Evolutionary conservation across 1,284 basidiomycete genomes (phyloP).

Genomic region (Cryptococcus sp.): DNA sequence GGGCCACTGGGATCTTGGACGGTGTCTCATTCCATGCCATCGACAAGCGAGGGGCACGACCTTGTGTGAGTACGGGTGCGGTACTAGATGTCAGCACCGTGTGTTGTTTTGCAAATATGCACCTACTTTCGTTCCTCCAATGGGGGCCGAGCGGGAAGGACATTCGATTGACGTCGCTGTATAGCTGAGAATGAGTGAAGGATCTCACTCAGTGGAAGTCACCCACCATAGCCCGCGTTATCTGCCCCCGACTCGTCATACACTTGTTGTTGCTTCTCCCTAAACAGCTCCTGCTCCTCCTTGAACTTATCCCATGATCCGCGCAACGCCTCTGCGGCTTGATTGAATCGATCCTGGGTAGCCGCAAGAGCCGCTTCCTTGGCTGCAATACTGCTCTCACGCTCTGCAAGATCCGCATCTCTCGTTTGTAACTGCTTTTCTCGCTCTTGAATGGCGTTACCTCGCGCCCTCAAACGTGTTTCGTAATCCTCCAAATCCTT

Average conservation of each 20-base stretch:
- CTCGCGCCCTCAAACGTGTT: slow-evolving; percentile 16
- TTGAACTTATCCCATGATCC: slow-evolving; percentile 52
- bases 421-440: slow-evolving; percentile 47
- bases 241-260: slow-evolving; percentile 3
- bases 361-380: slow-evolving; percentile 69
- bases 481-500: slow-evolving; percentile 57
- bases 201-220: background rate
- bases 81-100: slow-evolving; percentile 16
- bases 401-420: slow-evolving; percentile 53
- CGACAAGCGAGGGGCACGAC: slow-evolving; percentile 15
- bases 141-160: slow-evolving; percentile 19
- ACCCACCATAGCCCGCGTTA: slow-evolving; percentile 5
- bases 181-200: background rate
- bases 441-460: slow-evolving; percentile 55
- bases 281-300: slow-evolving; percentile 56
- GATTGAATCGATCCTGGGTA: slow-evolving; percentile 62
- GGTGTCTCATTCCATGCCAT: slow-evolving; percentile 37
- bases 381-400: slow-evolving; percentile 63
- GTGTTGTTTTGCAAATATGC: background rate
- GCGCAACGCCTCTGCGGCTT: slow-evolving; percentile 58
- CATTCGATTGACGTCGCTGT: background rate
- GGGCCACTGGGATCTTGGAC: slow-evolving; percentile 38
- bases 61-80: slow-evolving; percentile 17
- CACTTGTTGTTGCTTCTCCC: slow-evolving; percentile 26
- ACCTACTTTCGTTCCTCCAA: slow-evolving; percentile 38